phyloP scores from a whole-genome alignment of 257 asterid species.

The Solanum habrochaites region DNA sequence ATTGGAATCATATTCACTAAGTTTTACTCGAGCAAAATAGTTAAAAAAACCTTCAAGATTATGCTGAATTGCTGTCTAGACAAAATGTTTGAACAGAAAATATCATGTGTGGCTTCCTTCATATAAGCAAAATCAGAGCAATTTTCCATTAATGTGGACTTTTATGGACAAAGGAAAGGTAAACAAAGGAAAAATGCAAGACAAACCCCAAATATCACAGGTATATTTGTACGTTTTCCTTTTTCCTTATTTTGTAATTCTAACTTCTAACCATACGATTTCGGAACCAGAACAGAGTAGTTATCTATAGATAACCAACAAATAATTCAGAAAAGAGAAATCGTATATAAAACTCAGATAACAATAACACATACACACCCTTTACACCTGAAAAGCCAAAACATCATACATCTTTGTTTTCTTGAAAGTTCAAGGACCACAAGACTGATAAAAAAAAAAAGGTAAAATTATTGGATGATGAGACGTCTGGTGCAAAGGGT shows the following conservation, averaged over 20 bases:
- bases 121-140: neutral
- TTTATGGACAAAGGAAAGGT: neutral
- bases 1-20: neutral
- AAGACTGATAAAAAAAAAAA: neutral
- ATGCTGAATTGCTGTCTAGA: neutral
- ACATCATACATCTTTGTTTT: neutral
- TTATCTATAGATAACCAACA: neutral
- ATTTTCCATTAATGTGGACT: neutral
- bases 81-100: neutral
- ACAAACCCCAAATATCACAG: too few relatives aligned
- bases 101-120: neutral
- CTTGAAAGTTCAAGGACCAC: neutral
- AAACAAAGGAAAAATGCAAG: too few relatives aligned
- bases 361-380: neutral
- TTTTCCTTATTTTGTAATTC: too few relatives aligned
- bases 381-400: neutral
- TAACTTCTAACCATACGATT: neutral
- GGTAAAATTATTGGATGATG: conserved; percentile 23
- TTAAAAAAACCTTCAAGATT: neutral
- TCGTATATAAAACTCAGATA: neutral
- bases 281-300: neutral
- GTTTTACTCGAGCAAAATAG: neutral
- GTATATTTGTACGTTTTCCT: too few relatives aligned
- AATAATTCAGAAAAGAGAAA: neutral
- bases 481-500: conserved; percentile 58